Conservation (phyloP, 805 yeast species). For the Candida suzukii region DNA sequence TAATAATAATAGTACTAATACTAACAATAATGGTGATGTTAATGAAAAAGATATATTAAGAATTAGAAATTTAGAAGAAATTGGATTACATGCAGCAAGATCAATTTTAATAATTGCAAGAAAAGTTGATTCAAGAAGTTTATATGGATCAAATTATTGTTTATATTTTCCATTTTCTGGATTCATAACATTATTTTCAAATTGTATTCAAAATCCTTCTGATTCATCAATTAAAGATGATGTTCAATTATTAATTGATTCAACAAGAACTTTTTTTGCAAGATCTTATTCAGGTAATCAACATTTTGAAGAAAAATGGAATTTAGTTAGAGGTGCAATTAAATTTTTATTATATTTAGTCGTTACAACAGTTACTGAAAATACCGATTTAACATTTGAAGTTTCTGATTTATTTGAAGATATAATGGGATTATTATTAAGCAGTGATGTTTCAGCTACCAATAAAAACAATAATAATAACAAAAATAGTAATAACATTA, state of each 20-base stretch:
- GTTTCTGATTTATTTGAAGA: constrained; percentile 14
- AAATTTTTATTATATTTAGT: constrained; percentile 18
- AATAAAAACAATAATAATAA: too few species aligned
- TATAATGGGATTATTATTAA: neutral
- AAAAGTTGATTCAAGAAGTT: constrained; percentile 7
- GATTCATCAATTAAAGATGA: constrained; percentile 12
- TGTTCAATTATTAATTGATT: constrained; percentile 15
- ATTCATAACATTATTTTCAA: constrained; percentile 21
- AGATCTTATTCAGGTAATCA: constrained; percentile 1
- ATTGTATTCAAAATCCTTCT: constrained; percentile 15
- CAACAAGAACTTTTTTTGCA: constrained; percentile 11
- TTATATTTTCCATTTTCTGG: constrained; percentile 26
- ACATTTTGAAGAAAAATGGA: constrained; percentile 7
- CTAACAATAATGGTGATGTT: too few species aligned
- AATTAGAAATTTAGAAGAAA: constrained; percentile 3
- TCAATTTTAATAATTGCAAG: constrained; percentile 14
- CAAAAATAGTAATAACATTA: too few species aligned
- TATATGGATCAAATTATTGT: constrained; percentile 13
- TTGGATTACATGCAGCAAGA: constrained; percentile 21
- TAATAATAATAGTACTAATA: too few species aligned
- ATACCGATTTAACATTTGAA: constrained; percentile 9
- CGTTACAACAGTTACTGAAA: constrained; percentile 9
- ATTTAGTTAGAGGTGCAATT: constrained; percentile 11
- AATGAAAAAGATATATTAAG: neutral
- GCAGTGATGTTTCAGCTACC: constrained; percentile 5